phyloP scores from a whole-genome alignment of 2,329 filamentous ascomycete genomes.

The Ceratocystis diversiconidia region DNA sequence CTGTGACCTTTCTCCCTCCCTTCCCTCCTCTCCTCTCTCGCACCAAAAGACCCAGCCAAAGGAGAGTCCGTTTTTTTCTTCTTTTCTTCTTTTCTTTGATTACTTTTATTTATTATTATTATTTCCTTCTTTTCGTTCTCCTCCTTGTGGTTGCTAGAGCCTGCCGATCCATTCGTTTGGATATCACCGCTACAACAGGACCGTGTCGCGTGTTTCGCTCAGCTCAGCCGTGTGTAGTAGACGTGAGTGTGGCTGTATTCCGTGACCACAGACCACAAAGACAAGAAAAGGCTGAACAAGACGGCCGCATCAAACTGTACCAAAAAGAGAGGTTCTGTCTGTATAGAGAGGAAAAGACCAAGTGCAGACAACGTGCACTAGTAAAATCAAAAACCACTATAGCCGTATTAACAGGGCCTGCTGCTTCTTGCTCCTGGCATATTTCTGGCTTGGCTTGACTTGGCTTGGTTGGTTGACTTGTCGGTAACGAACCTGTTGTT shows the following conservation, averaged over 20 bases:
- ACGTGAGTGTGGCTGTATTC: conserved; percentile 15
- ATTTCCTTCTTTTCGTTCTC: conserved; percentile 15
- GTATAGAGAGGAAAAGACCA: not conserved
- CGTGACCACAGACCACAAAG: conserved; percentile 3
- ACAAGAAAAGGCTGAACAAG: conserved; percentile 12
- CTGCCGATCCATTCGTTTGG: not conserved
- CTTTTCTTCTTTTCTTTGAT: not conserved
- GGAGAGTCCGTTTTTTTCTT: not conserved
- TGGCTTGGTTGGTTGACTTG: not conserved
- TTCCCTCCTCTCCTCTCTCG: not conserved
- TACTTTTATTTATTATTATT: conserved; percentile 11
- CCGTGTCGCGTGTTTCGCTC: no score
- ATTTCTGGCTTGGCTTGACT: no score
- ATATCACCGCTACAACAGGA: not conserved
- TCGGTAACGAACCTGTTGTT: not conserved
- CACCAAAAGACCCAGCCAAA: not conserved
- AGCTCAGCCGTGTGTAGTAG: not conserved
- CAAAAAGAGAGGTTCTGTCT: not conserved
- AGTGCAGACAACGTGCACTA: not conserved
- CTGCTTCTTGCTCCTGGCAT: no score
- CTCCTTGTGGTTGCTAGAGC: conserved; percentile 18
- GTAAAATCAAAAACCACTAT: not conserved
- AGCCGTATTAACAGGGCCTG: not conserved
- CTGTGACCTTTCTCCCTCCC: not conserved
- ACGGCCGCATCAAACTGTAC: not conserved